Evolutionary conservation across 176 grass and related monocot genomes (phyloP).

Genomic region (Zea mays): Zm-B73-REFERENCE-NAM-5.0 NC_050100.1:175560501-175561000

Average conservation of each 20-base stretch:
- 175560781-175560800: slow-evolving; percentile 30
- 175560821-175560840: slow-evolving; percentile 4
- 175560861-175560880: background rate
- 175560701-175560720: background rate
- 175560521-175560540: background rate
- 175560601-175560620: slow-evolving; percentile 26
- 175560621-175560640: background rate
- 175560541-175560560: slow-evolving; percentile 1
- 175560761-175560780: slow-evolving; percentile 27
- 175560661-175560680: background rate
- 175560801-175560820: background rate
- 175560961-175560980: slow-evolving; percentile 48
- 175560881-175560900: slow-evolving; percentile 10
- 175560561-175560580: background rate
- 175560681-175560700: slow-evolving; percentile 28
- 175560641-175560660: slow-evolving; percentile 3
- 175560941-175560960: slow-evolving; percentile 40
- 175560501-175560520: too few relatives aligned
- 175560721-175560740: background rate
- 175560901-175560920: slow-evolving; percentile 35
- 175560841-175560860: background rate
- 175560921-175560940: slow-evolving; percentile 39
- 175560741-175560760: slow-evolving; percentile 37
- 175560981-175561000: slow-evolving; percentile 13
- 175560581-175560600: background rate